Percentiles rank a stretch among this genome's conserved stretches.
Evolutionary conservation across 2,329 filamentous ascomycete genomes (phyloP).

Genomic region (Daldinia sp.): DNA sequence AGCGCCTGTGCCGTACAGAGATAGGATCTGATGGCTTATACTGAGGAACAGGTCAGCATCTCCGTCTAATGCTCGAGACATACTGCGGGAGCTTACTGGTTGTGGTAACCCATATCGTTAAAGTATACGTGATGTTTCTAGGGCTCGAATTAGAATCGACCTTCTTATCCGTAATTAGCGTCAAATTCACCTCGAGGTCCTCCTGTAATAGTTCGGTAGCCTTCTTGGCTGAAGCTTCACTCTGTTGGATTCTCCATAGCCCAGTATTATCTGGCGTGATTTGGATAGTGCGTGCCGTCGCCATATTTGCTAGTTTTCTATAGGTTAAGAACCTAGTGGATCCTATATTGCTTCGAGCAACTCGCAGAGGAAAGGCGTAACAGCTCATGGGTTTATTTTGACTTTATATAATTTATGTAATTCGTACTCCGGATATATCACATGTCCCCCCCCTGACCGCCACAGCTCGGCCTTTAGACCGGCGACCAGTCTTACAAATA

Average conservation of each 20-base stretch:
- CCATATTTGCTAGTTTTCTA: constrained; percentile 49
- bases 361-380: neutral
- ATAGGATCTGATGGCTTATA: constrained; percentile 77
- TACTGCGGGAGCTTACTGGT: constrained; percentile 66
- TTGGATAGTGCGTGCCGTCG: constrained; percentile 58
- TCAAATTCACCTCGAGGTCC: constrained; percentile 67
- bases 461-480: neutral
- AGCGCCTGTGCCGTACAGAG: constrained; percentile 79
- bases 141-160: neutral
- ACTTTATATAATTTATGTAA: constrained; percentile 4
- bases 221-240: constrained; percentile 66
- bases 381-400: constrained; percentile 9
- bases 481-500: neutral
- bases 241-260: constrained; percentile 57
- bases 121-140: constrained; percentile 79
- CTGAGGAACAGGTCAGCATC: constrained; percentile 45
- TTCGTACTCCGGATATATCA: neutral
- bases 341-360: constrained; percentile 8
- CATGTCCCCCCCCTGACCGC: neutral
- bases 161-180: no score
- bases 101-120: constrained; percentile 78
- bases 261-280: constrained; percentile 60
- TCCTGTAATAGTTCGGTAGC: constrained; percentile 75
- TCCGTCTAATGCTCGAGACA: neutral
- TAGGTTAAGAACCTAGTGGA: constrained; percentile 4